A percentile compares a stretch with the other conserved stretches of the same genome.
Conservation (phyloP, 78 protist genomes). For the Chrysochromulina parva region DNA sequence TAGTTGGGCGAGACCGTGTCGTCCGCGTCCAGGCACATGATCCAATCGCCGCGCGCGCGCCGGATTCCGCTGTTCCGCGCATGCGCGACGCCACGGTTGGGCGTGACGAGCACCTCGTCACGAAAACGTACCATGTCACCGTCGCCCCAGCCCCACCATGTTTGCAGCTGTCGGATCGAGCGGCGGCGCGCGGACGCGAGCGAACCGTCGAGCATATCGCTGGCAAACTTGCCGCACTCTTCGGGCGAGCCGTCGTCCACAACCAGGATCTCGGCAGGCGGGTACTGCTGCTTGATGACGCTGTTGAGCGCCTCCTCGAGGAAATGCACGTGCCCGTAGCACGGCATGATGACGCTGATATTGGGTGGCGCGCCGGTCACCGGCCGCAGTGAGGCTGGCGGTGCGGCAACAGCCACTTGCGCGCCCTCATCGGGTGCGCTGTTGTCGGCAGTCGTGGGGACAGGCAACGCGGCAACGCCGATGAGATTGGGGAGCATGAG, state of each 20-base stretch:
- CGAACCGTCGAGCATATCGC: background rate
- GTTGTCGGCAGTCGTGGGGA: too few relatives aligned
- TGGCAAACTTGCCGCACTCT: background rate
- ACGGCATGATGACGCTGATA: background rate
- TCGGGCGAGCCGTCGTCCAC: slow-evolving; percentile 16
- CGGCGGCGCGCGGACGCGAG: background rate
- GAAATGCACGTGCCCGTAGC: background rate
- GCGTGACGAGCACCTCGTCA: slow-evolving; percentile 7
- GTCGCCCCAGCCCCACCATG: slow-evolving; percentile 7
- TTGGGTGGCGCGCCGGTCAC: background rate
- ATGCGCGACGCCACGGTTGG: slow-evolving; percentile 19
- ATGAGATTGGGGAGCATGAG: too few relatives aligned
- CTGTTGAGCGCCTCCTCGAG: background rate
- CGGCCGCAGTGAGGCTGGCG: too few relatives aligned
- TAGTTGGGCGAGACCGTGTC: background rate
- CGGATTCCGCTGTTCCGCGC: slow-evolving; percentile 1
- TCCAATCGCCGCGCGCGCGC: background rate
- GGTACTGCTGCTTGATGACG: background rate
- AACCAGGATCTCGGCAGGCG: slow-evolving; percentile 5
- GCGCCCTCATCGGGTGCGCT: too few relatives aligned
- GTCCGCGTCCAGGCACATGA: slow-evolving; percentile 19
- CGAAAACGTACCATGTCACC: background rate
- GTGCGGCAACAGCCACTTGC: too few relatives aligned
- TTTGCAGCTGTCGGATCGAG: background rate
- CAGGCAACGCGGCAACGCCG: too few relatives aligned